Evolutionary conservation across 352 stramenopile species (phyloP), one percentile per base, ranked within the genome.

Genomic region (Aphanomyces euteiches): DNA sequence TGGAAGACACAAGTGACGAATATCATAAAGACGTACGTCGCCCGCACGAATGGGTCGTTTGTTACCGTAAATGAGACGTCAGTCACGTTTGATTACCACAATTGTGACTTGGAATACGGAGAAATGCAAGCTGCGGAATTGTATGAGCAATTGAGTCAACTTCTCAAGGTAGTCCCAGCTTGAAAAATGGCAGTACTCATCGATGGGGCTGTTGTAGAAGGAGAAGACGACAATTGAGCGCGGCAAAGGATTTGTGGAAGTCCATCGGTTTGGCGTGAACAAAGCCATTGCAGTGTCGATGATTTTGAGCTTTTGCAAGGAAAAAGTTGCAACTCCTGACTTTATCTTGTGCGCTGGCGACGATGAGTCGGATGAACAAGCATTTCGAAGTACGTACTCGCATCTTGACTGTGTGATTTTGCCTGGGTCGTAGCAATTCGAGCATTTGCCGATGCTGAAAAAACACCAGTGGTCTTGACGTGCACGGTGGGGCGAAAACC

Each of bases 51-150:
- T 76, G 97, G 97, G 15, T 98, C 96, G 21, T 99, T 98, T 74
- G 90, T 99, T 41, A 92, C 98, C 74, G 85, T 97, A 67, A 99
- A 97, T 36, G 95, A 98, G 63, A 97, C 95, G 53, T 98, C 97
- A 5, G 73, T 99, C 13, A 75, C 99, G 37, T 99, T 98, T 81
- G 96, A 99, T 77, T 99, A 98, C 74, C 88, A 96, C 53, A 96
- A 98, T 79, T 97, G 96, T 8, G 98, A 99, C 77, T 95, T 96
- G 60, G 98, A 99, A 72, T 99, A 99, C 76, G 97, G 97, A 47
- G 95, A 97, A 67, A 91, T 99, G 65, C 97, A 99, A 78, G 97
- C 94, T 1, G 87, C 97, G 56, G 96, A 92, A 66, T 72, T 92
- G 13, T 83, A 84, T 47, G 82, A 97, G 75, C 87, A 99, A 37